These are phyloP conservation scores for Triticum aestivum DNA, from an alignment of 176 grass and related monocot species.

Conservation along the genomic window DNA sequence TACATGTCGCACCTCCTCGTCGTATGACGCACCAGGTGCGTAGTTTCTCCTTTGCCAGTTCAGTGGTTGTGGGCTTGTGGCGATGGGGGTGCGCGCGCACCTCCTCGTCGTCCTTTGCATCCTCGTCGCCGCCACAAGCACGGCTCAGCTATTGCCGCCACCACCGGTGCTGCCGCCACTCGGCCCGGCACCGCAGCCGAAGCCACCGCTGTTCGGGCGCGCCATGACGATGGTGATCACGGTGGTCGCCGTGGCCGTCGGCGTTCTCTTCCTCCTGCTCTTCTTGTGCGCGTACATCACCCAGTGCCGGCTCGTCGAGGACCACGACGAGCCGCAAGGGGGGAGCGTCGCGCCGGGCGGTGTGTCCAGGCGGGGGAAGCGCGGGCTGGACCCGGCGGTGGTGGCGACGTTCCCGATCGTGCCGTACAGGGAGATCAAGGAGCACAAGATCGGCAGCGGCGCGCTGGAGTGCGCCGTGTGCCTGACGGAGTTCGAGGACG, in stretches of 20 bases:
- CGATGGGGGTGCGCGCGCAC: not conserved
- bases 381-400: constrained; percentile 57
- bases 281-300: constrained; percentile 74
- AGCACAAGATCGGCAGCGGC: constrained; percentile 59
- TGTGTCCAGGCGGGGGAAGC: constrained; percentile 27
- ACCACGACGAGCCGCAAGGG: not conserved
- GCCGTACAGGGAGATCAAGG: constrained; percentile 59
- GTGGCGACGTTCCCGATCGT: constrained; percentile 67
- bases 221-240: constrained; percentile 60
- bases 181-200: not conserved
- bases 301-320: constrained; percentile 34
- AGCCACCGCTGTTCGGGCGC: constrained; percentile 35
- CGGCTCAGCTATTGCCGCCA: not conserved
- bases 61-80: not conserved
- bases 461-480: constrained; percentile 91
- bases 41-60: too few species aligned
- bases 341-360: not conserved
- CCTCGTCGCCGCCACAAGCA: not conserved
- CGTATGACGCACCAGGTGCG: too few species aligned
- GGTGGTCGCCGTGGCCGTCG: constrained; percentile 50
- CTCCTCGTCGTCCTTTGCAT: constrained; percentile 8
- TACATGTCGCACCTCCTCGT: too few species aligned
- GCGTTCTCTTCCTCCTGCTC: constrained; percentile 63
- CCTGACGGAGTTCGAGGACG: constrained; percentile 84
- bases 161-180: not conserved